Evolutionary conservation across 129 eudicot genomes (phyloP).

Genomic region (Arctium minus): DNA sequence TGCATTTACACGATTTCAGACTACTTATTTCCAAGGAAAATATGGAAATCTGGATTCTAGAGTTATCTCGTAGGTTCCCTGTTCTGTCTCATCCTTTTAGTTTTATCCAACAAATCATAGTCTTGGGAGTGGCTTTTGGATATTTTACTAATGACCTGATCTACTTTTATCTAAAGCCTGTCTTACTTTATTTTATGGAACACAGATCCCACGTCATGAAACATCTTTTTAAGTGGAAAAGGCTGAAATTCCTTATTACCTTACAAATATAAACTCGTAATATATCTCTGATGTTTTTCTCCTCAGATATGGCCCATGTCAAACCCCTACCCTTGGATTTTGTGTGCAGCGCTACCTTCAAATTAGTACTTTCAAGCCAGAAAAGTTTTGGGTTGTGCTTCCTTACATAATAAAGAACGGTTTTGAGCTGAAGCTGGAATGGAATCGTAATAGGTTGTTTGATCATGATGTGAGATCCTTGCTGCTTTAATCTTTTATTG

Average conservation of each 20-base stretch:
- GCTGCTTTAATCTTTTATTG: conserved; percentile 14
- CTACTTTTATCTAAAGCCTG: no score
- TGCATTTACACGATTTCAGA: conserved; percentile 90
- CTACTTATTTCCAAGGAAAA: conserved; percentile 90
- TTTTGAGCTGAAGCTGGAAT: conserved; percentile 83
- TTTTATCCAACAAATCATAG: neutral
- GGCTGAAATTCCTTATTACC: neutral
- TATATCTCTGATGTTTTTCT: conserved; percentile 15
- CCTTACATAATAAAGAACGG: conserved; percentile 71
- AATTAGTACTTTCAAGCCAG: conserved; percentile 85
- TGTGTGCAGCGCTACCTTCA: conserved; percentile 92
- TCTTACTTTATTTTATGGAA: neutral
- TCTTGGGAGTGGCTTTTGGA: neutral
- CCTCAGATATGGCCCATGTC: conserved; percentile 95
- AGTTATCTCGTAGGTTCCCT: conserved; percentile 82
- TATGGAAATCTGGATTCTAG: conserved; percentile 95
- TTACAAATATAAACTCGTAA: neutral
- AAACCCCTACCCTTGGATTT: conserved; percentile 97
- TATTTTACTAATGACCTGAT: no score
- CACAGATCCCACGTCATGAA: neutral
- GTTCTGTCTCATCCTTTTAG: neutral
- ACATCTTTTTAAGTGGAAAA: neutral
- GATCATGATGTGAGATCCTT: conserved; percentile 65
- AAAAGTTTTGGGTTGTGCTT: conserved; percentile 77
- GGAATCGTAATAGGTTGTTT: conserved; percentile 81